Conservation (phyloP, 2,329 filamentous ascomycete species). For the Nothophaeocryptopus gaeumannii region DNA sequence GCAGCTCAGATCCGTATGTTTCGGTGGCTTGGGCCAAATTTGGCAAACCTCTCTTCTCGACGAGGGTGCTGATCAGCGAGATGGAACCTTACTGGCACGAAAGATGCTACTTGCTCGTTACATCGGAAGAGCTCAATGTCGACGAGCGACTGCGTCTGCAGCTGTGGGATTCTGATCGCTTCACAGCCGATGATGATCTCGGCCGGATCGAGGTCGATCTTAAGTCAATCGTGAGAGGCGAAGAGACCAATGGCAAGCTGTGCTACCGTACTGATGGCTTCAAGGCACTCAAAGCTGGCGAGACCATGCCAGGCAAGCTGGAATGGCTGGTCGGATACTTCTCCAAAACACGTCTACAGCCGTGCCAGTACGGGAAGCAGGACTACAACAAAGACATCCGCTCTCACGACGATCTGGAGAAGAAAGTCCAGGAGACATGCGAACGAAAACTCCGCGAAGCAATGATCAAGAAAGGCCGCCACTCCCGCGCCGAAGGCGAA, state of each 20-base stretch:
- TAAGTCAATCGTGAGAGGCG: conserved; percentile 60
- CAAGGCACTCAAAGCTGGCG: conserved; percentile 60
- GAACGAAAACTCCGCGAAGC: conserved; percentile 66
- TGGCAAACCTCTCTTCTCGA: conserved; percentile 65
- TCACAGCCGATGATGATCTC: conserved; percentile 70
- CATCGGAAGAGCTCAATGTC: conserved; percentile 68
- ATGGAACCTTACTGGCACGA: conserved; percentile 71
- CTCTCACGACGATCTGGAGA: conserved; percentile 57
- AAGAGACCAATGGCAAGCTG: conserved; percentile 61
- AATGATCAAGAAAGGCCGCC: conserved; percentile 52
- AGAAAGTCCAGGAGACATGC: conserved; percentile 54
- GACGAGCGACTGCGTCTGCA: conserved; percentile 63
- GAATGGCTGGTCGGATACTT: conserved; percentile 71
- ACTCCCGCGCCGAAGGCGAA: conserved; percentile 46
- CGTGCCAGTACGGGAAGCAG: conserved; percentile 61
- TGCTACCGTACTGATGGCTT: conserved; percentile 64
- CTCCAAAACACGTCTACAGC: conserved; percentile 62
- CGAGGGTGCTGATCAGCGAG: conserved; percentile 62
- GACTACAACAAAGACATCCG: conserved; percentile 58
- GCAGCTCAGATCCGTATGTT: conserved; percentile 68
- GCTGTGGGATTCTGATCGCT: conserved; percentile 72
- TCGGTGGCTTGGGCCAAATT: conserved; percentile 76
- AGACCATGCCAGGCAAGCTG: conserved; percentile 67
- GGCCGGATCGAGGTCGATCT: conserved; percentile 69
- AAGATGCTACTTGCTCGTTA: conserved; percentile 66